These are phyloP conservation scores for Allantophomopsis cytisporea DNA, from an alignment of 2,329 filamentous ascomycete species.

Conservation along the genomic window DNA sequence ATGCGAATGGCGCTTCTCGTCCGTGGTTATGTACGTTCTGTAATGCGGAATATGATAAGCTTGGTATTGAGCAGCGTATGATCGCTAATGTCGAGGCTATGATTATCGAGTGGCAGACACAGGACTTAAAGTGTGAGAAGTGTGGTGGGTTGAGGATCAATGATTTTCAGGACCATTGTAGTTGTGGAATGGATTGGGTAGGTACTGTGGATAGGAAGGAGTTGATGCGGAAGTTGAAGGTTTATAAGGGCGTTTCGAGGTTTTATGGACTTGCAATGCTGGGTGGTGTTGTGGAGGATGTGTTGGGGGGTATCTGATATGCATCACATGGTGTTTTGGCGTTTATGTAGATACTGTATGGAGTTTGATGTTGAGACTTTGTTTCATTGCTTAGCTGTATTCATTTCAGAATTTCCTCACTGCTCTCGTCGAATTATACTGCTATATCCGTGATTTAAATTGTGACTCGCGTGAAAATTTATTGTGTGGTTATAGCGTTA, in stretches of 20 bases:
- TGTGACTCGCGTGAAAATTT: too few relatives aligned
- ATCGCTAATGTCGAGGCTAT: slow-evolving; percentile 63
- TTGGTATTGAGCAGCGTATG: slow-evolving; percentile 72
- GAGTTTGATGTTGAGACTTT: too few relatives aligned
- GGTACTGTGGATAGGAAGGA: slow-evolving; percentile 56
- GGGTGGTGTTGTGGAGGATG: slow-evolving; percentile 55
- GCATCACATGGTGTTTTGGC: too few relatives aligned
- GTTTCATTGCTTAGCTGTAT: too few relatives aligned
- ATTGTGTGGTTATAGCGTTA: too few relatives aligned
- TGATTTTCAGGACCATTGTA: slow-evolving; percentile 95
- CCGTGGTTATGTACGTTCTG: slow-evolving; percentile 72
- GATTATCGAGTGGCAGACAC: slow-evolving; percentile 70
- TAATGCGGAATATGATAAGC: slow-evolving; percentile 58
- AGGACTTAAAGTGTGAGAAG: slow-evolving; percentile 71
- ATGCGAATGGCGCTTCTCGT: slow-evolving; percentile 12
- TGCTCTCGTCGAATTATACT: too few relatives aligned
- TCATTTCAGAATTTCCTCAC: too few relatives aligned
- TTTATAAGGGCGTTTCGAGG: slow-evolving; percentile 61
- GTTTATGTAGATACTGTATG: too few relatives aligned
- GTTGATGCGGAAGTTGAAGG: slow-evolving; percentile 47
- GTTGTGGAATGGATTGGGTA: slow-evolving; percentile 78
- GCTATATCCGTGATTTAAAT: too few relatives aligned
- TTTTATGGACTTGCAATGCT: slow-evolving; percentile 79
- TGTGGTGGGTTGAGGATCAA: slow-evolving; percentile 68
- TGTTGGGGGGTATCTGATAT: slow-evolving; percentile 26